Base-by-base conservation (phyloP, 257 asterid genomes). In the Gynochthodes officinalis region DNA sequence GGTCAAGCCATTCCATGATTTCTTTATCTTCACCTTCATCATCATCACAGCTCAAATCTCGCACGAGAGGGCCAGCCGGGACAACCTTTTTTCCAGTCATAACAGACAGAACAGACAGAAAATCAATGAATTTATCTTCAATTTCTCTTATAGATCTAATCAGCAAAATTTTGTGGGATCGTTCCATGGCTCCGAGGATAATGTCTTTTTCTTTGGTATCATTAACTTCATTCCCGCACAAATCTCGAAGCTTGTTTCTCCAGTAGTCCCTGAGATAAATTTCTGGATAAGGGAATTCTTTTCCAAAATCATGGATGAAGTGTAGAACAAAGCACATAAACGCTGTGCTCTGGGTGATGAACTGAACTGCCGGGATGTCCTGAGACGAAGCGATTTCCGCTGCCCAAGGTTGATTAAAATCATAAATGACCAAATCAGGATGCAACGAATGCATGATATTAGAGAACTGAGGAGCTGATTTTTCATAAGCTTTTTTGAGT, bases 401-500 rank as follows among this genome's bases (percentile, higher is more conserved):
- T 7, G 76, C 78, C 78, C 82, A 78, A 2, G 71, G 78, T n/a
- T 67, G 74, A 60, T 44, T 70, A 53, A 58, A 78, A 67, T n/a
- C n/a, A n/a, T n/a, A n/a, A n/a, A n/a, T n/a, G n/a, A n/a, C n/a
- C n/a, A n/a, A n/a, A n/a, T n/a, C 77, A 5, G 81, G 81, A 0
- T 32, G 59, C 4, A 73, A 37, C 50, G 60, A 27, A 15, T 43
- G 46, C 7, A 78, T 49, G 4, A 73, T 33, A 7, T 40, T 50
- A 15, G 57, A 44, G 57, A 78, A 73, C 25, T 37, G 37, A 4
- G 82, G 75, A 18, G 33, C 33, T 1, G 82, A 19, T 61, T 35
- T 59, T 27, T 73, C 75, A 14, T 58, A 67, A 0, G 75, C 78
- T 10, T 39, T 32, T 63, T 73, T 73, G 7, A 78, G 68, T 14